phyloP scores from a whole-genome alignment of 2,329 filamentous ascomycete genomes.

The Aspergillus sp. region DNA sequence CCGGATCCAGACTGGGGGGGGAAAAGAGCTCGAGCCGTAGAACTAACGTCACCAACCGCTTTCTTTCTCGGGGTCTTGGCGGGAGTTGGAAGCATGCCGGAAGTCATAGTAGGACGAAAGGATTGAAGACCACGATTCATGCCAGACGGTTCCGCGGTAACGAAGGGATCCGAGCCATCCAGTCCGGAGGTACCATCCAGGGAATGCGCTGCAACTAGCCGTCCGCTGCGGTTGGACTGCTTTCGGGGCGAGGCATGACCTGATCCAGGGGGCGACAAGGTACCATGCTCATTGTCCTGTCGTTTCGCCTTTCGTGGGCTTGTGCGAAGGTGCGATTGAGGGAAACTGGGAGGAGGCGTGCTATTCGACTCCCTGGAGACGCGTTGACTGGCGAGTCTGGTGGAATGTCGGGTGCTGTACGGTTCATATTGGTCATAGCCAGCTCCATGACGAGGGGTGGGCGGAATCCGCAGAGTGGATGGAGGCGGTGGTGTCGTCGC shows the following conservation, averaged over 20 bases:
- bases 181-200: conserved; percentile 15
- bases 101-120: conserved; percentile 30
- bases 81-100: conserved; percentile 59
- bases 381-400: conserved; percentile 38
- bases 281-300: conserved; percentile 21
- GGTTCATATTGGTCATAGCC: conserved; percentile 43
- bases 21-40: conserved; percentile 56
- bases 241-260: conserved; percentile 28
- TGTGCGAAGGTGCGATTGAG: conserved; percentile 17
- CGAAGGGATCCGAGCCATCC: conserved; percentile 23
- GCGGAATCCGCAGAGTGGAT: conserved; percentile 39
- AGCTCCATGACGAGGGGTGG: conserved; percentile 46
- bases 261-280: conserved; percentile 31
- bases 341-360: conserved; percentile 32
- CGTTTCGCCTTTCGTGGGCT: conserved; percentile 21
- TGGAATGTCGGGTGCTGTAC: conserved; percentile 40
- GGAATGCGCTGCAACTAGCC: conserved; percentile 17
- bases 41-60: conserved; percentile 42
- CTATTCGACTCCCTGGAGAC: conserved; percentile 24
- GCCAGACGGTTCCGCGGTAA: conserved; percentile 20
- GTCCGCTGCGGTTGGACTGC: conserved; percentile 16
- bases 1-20: conserved; percentile 46
- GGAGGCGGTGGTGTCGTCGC: conserved; percentile 47
- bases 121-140: conserved; percentile 20
- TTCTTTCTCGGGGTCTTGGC: conserved; percentile 62